A percentile compares a stretch with the other conserved stretches of the same genome.
Evolutionary conservation across 192 early-diverging fungal species (phyloP).

Genomic region (Mortierella claussenii): DNA sequence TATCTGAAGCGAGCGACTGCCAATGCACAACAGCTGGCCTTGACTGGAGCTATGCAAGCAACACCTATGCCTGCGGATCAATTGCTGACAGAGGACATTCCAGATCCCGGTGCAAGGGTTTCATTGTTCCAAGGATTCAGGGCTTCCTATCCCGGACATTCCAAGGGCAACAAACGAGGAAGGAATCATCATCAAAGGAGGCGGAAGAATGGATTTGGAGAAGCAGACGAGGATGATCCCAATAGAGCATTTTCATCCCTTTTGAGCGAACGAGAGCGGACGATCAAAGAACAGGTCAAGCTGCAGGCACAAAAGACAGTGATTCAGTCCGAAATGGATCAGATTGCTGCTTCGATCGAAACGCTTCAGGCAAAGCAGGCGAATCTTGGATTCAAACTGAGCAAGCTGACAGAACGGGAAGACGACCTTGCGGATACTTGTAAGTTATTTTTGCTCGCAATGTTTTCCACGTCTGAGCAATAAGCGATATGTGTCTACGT

Average conservation of each 20-base stretch:
- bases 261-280: constrained; percentile 62
- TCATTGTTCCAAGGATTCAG: constrained; percentile 70
- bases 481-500: neutral
- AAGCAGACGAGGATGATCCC: constrained; percentile 49
- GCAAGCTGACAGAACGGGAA: constrained; percentile 57
- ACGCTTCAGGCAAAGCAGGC: constrained; percentile 58
- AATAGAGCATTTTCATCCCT: constrained; percentile 57
- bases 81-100: constrained; percentile 61
- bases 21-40: constrained; percentile 26
- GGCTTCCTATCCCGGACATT: constrained; percentile 61
- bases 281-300: constrained; percentile 62
- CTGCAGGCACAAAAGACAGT: constrained; percentile 59
- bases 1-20: constrained; percentile 40
- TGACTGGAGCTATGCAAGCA: constrained; percentile 26
- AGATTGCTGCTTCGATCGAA: constrained; percentile 62
- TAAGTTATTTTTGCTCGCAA: constrained; percentile 3
- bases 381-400: constrained; percentile 56
- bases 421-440: constrained; percentile 52
- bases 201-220: constrained; percentile 49
- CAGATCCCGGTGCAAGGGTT: constrained; percentile 62
- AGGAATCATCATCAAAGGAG: constrained; percentile 50
- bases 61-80: constrained; percentile 43
- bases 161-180: constrained; percentile 45
- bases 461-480: neutral
- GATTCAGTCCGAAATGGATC: constrained; percentile 57